Evolutionary conservation across 768 basidiomycete species (phyloP).

Genomic region (Lepiota venenata): DNA sequence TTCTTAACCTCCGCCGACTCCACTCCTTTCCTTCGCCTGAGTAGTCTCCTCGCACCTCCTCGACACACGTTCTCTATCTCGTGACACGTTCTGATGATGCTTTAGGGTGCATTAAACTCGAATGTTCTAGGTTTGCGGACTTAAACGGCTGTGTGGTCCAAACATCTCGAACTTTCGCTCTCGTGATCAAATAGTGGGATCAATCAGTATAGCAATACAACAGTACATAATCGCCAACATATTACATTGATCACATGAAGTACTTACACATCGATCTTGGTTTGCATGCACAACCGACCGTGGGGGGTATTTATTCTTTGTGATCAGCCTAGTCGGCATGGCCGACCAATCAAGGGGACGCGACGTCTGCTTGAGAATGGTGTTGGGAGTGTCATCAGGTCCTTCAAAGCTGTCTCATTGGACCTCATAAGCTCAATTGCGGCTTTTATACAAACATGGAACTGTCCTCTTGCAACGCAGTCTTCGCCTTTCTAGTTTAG

Average conservation of each 20-base stretch:
- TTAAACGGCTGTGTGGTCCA: background rate
- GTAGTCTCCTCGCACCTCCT: background rate
- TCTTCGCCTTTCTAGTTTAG: too few relatives aligned
- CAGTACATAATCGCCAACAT: background rate
- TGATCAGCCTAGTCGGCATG: too few relatives aligned
- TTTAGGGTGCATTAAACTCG: background rate
- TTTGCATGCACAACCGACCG: too few relatives aligned
- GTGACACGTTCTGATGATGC: background rate
- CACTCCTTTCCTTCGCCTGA: background rate
- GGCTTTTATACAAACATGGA: background rate
- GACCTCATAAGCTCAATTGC: background rate
- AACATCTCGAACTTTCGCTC: background rate
- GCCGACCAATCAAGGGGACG: too few relatives aligned
- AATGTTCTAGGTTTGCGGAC: background rate
- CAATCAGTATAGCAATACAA: background rate
- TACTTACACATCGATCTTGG: too few relatives aligned
- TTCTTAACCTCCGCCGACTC: slow-evolving; percentile 7
- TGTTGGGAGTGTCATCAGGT: slow-evolving; percentile 7
- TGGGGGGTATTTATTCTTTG: too few relatives aligned
- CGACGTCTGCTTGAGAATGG: background rate
- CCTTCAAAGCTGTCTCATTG: background rate
- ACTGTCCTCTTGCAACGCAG: background rate
- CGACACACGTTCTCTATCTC: background rate
- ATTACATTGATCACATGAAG: background rate
- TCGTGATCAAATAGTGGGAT: background rate